Evolutionary conservation across 2,329 filamentous ascomycete genomes (phyloP), one percentile per base, ranked within the genome.

Genomic region (Helminthosporium solani): DNA sequence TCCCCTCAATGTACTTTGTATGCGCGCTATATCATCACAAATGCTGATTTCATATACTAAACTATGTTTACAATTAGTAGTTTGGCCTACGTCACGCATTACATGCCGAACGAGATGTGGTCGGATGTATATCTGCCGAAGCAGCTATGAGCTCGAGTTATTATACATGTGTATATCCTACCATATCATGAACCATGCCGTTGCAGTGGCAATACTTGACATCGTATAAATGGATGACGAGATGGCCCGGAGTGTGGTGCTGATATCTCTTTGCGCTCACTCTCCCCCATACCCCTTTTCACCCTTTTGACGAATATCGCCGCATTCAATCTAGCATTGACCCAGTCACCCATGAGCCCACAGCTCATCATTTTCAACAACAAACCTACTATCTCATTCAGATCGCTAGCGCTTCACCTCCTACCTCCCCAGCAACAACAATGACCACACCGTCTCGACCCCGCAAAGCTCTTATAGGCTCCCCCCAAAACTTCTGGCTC

Each of bases 401-500:
- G 12, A 31, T 12, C 7, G 28, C 28, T 4, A 31, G 5, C 28
- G 3, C 3, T 7, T 8, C 9, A 35, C 9, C 33, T 6, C 20
- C 30, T 33, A n/a, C 36, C 40, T 33, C 37, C 25, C 6, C 39
- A 11, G 15, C 41, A 40, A 34, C 37, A 34, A 27, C 40, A 21
- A 36, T 37, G n/a, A 7, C 34, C 23, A 39, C 33, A 12, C 15
- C 33, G 3, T 21, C 34, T 15, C 27, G 25, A 11, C 15, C 33
- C 6, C 61, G 63, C 28, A 68, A 67, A 58, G 61, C 70, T 28
- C 48, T 74, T 42, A 73, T 78, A 46, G 75, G 75, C 48, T 63
- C 66, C 33, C 47, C 57, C 8, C 53, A 60, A 14, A 73, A 71
- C 54, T 75, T 75, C 61, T 78, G 75, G 75, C 65, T 72, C 4